Conservation (phyloP, 257 asterid genomes). For the Verbascum thapsus region DNA sequence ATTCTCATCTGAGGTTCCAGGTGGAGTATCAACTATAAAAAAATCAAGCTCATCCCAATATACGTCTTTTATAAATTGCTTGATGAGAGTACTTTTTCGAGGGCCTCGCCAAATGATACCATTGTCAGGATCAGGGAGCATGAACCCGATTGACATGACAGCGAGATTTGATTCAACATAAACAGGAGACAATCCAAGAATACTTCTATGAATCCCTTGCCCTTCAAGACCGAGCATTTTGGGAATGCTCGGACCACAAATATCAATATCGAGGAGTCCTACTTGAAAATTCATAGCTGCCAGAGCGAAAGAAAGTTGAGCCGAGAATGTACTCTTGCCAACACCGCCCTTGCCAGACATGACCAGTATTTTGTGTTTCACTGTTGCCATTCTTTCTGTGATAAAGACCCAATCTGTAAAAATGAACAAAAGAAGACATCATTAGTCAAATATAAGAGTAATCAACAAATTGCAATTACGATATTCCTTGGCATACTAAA, state of each 20-base stretch:
- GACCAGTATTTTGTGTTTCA: constrained; percentile 90
- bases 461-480: not conserved
- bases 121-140: constrained; percentile 44
- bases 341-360: constrained; percentile 95
- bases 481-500: not conserved
- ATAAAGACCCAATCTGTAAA: constrained; percentile 77
- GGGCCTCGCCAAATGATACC: constrained; percentile 94
- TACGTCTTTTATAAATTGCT: too few relatives aligned
- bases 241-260: constrained; percentile 93
- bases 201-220: constrained; percentile 70
- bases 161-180: constrained; percentile 88
- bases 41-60: constrained; percentile 95
- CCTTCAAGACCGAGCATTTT: constrained; percentile 90
- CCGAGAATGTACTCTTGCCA: constrained; percentile 93
- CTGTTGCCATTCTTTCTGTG: constrained; percentile 84
- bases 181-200: constrained; percentile 87
- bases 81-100: constrained; percentile 75
- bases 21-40: constrained; percentile 89
- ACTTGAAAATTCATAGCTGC: constrained; percentile 81
- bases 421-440: constrained; percentile 15
- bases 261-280: too few relatives aligned
- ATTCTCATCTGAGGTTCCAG: constrained; percentile 96
- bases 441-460: constrained; percentile 9
- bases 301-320: constrained; percentile 80
- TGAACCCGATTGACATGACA: constrained; percentile 69